Base-by-base conservation (phyloP, 2,329 filamentous ascomycete species). In the Dactylellina sp. region DNA sequence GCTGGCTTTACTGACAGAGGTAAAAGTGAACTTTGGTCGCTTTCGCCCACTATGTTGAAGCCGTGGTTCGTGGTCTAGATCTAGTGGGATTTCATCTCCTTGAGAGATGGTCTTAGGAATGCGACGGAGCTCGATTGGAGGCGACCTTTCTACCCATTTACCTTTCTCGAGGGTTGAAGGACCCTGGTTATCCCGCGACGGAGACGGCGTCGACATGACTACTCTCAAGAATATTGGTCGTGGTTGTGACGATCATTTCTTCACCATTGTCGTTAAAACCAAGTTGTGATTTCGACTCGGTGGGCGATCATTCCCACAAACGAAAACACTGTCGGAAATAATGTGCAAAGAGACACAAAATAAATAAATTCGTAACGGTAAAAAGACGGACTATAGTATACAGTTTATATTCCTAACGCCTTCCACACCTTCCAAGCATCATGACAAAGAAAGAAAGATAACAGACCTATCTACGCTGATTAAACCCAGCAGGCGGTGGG, bases 401-500 rank as follows among this genome's bases (percentile, higher is more conserved):
- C 55, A 66, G 44, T 49, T 47, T 59, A 25, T 39, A 22, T 40
- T 32, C 24, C 18, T 22, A 74, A 74, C 70, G 70, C 70, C 70
- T 47, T 55, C 24, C 40, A 39, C 44, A 40, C 18, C 53, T 16
- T 39, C 25, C 39, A 49, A 52, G 25, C 24, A 60, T 32, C 28
- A 57, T 37, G 3, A 47, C 24, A 39, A 14, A 49, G 16, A 52
- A 59, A 52, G 28, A 44, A 24, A 39, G 16, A 14, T 42, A 64
- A 9, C 39, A 18, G 12, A 14, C 12, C 44, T 66, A 74, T 64
- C 70, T 66, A 16, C 70, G 32, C 52, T 74, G 70, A 18, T 72
- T 72, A 14, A 74, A 74, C 2, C 70, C 70, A 24, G 70, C 61
- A 1, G 70, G 70, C 16, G 70, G 70, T 0, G 70, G 70, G 12